Conservation (phyloP, 805 yeast genomes). For the Priceomyces medius region DNA sequence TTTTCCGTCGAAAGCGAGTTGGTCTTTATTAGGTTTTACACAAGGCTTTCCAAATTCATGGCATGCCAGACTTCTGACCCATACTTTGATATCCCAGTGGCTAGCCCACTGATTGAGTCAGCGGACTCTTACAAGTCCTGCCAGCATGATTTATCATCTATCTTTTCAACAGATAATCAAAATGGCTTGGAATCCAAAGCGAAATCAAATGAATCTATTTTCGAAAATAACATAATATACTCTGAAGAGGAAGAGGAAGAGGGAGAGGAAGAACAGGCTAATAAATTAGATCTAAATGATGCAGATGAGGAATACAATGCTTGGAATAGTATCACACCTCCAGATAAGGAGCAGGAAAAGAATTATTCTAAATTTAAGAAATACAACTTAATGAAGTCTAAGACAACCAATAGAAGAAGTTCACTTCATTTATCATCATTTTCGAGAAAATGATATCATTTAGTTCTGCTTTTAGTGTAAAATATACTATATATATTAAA, state of each 20-base stretch:
- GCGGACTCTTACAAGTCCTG: not conserved
- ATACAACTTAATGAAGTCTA: not conserved
- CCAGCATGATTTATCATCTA: not conserved
- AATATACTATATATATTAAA: not conserved
- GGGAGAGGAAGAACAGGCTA: not conserved
- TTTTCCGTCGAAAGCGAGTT: slow-evolving; percentile 11
- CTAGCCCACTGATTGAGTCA: not conserved
- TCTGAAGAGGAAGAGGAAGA: not conserved
- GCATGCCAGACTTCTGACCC: slow-evolving; percentile 8
- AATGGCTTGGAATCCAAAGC: not conserved
- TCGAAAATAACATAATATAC: slow-evolving; percentile 1
- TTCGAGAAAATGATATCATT: not conserved
- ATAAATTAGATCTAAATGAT: not conserved
- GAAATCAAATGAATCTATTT: not conserved
- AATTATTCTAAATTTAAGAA: slow-evolving; percentile 2
- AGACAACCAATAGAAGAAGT: not conserved
- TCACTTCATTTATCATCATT: slow-evolving; percentile 1
- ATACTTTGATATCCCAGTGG: slow-evolving; percentile 4
- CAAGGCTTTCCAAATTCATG: slow-evolving; percentile 5
- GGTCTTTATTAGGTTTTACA: slow-evolving; percentile 11
- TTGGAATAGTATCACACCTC: not conserved
- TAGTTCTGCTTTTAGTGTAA: not conserved
- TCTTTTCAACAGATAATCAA: not conserved
- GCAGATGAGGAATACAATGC: not conserved
- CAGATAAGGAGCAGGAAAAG: not conserved